Evolutionary conservation across 2,329 filamentous ascomycete genomes (phyloP).

Genomic region (Colletotrichum tamarilloi): DNA sequence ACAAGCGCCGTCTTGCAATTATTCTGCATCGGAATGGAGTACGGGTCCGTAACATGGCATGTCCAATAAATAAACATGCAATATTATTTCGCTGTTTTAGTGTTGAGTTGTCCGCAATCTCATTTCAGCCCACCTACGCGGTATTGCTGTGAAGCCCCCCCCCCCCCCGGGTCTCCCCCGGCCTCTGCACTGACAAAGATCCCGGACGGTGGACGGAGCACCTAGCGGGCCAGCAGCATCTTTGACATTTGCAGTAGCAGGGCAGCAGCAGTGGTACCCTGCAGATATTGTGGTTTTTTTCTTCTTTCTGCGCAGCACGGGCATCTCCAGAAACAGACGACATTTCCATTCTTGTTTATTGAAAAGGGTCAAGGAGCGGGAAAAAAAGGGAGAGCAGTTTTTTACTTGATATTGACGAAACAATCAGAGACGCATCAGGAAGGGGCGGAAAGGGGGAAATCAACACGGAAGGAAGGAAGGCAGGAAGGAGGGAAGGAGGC

Average conservation of each 20-base stretch:
- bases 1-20: background rate
- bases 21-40: background rate
- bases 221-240: background rate
- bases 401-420: background rate
- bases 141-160: background rate
- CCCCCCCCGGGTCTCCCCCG: background rate
- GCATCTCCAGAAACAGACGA: slow-evolving; percentile 26
- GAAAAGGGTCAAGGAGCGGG: background rate
- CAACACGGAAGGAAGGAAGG: background rate
- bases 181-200: slow-evolving; percentile 27
- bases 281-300: background rate
- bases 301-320: background rate
- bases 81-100: background rate
- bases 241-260: background rate
- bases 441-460: background rate
- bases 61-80: background rate
- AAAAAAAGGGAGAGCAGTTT: background rate
- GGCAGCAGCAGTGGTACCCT: slow-evolving; percentile 1
- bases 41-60: background rate
- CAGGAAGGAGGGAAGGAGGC: background rate
- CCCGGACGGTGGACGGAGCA: background rate
- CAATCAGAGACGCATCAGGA: background rate
- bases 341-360: background rate
- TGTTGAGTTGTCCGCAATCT: slow-evolving; percentile 13
- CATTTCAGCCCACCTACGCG: slow-evolving; percentile 17